Conservation (phyloP, 2,329 filamentous ascomycete genomes). For the Ascochyta rabiei region DNA sequence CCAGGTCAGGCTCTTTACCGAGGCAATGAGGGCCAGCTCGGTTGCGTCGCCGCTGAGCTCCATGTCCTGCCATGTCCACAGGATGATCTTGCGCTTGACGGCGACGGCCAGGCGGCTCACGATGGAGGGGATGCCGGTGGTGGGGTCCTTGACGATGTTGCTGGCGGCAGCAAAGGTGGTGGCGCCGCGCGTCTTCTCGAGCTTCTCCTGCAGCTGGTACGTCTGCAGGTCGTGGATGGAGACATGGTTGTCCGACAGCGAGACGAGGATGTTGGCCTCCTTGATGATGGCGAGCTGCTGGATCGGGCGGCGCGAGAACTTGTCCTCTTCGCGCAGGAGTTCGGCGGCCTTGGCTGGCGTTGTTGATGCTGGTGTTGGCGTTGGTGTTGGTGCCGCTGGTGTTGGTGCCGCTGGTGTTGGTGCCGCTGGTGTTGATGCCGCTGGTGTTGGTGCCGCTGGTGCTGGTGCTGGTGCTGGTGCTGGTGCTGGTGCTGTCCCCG, state of each 20-base stretch:
- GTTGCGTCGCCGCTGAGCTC: constrained; percentile 75
- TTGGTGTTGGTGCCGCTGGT: constrained; percentile 15
- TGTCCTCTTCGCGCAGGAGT: constrained; percentile 88
- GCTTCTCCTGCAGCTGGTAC: constrained; percentile 79
- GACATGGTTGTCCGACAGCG: constrained; percentile 86
- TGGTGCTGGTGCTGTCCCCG: constrained; percentile 36
- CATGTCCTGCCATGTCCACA: constrained; percentile 97
- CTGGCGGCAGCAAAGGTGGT: constrained; percentile 91
- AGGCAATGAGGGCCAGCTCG: constrained; percentile 81
- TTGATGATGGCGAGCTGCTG: constrained; percentile 96
- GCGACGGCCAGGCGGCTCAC: constrained; percentile 90
- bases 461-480: constrained; percentile 34
- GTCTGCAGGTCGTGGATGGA: constrained; percentile 88
- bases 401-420: no score
- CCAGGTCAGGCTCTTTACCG: constrained; percentile 90
- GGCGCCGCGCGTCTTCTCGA: constrained; percentile 85
- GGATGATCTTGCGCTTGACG: constrained; percentile 84
- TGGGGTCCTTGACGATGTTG: constrained; percentile 89
- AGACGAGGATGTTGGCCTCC: constrained; percentile 89
- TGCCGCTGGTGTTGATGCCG: constrained; percentile 10
- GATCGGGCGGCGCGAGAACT: constrained; percentile 87
- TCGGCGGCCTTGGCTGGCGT: constrained; percentile 66
- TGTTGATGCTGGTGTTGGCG: constrained; percentile 37
- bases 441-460: neutral
- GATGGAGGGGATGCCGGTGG: constrained; percentile 88